Conservation (phyloP, 176 grass and related monocot species). For the Eleusine coracana region DNA sequence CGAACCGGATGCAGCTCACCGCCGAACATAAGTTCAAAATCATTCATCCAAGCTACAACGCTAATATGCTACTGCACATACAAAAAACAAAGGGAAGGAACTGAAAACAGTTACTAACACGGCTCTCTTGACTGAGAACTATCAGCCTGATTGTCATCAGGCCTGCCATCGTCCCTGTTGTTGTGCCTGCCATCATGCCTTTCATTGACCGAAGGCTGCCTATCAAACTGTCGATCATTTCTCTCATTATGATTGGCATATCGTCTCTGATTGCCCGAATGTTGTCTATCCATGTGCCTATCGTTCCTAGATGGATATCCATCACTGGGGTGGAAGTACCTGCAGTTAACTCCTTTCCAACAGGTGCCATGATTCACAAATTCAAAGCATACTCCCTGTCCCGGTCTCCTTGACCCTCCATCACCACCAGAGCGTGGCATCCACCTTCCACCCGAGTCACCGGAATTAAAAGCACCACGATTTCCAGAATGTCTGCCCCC, state of each 20-base stretch:
- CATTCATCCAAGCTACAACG: slow-evolving; percentile 29
- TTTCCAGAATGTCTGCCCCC: slow-evolving; percentile 50
- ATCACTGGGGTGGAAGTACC: slow-evolving; percentile 42
- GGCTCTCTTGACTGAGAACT: slow-evolving; percentile 52
- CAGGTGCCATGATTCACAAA: slow-evolving; percentile 46
- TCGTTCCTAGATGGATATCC: slow-evolving; percentile 36
- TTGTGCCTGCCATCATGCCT: slow-evolving; percentile 35
- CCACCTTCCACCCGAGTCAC: slow-evolving; percentile 49
- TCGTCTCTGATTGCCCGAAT: slow-evolving; percentile 31
- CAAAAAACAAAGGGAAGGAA: slow-evolving; percentile 48
- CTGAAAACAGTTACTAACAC: slow-evolving; percentile 19
- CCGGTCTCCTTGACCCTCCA: slow-evolving; percentile 39
- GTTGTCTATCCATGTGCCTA: slow-evolving; percentile 39
- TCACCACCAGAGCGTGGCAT: slow-evolving; percentile 39
- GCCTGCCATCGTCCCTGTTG: slow-evolving; percentile 16
- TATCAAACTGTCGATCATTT: slow-evolving; percentile 45
- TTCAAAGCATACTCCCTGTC: slow-evolving; percentile 33
- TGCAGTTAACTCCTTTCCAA: slow-evolving; percentile 42
- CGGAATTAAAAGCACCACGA: slow-evolving; percentile 28
- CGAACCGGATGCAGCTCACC: slow-evolving; percentile 13
- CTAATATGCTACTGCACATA: slow-evolving; percentile 47
- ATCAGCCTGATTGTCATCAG: slow-evolving; percentile 35
- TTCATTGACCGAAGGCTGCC: slow-evolving; percentile 45
- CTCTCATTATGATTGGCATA: slow-evolving; percentile 40
- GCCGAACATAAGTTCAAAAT: slow-evolving; percentile 34